A percentile compares a stretch with the other conserved stretches of the same genome.
These are phyloP conservation scores for Hibiscus tridactylites DNA, from an alignment of 345 rosid genomes.

Conservation along the genomic window DNA sequence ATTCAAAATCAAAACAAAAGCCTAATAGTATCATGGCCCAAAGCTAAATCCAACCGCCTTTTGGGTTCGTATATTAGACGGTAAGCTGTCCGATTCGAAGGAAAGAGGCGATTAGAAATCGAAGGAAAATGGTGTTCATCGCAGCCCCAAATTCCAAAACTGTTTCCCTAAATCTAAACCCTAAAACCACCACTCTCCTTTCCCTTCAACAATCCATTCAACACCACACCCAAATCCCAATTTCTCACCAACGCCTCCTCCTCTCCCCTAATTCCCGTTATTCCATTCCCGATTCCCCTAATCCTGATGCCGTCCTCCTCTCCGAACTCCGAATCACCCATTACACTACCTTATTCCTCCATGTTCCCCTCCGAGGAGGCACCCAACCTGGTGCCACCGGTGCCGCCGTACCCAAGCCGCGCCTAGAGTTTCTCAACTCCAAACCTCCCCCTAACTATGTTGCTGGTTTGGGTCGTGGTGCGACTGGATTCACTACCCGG, in stretches of 20 bases:
- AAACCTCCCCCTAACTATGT: constrained; percentile 83
- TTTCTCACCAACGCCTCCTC: constrained; percentile 30
- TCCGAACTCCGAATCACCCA: constrained; percentile 40
- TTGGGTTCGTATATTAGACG: neutral
- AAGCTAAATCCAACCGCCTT: neutral
- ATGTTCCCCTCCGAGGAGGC: constrained; percentile 52
- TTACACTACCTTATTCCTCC: constrained; percentile 46
- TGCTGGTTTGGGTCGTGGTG: constrained; percentile 96
- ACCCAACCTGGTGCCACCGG: constrained; percentile 20
- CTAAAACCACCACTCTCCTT: constrained; percentile 43
- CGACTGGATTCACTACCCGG: constrained; percentile 93
- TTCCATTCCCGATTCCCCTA: neutral
- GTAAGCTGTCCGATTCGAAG: neutral
- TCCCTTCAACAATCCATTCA: constrained; percentile 41
- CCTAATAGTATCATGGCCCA: neutral
- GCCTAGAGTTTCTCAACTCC: constrained; percentile 76
- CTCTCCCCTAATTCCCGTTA: constrained; percentile 14
- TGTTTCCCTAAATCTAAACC: constrained; percentile 36
- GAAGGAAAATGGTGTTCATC: constrained; percentile 44
- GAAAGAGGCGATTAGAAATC: neutral
- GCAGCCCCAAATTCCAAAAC: constrained; percentile 44
- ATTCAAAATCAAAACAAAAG: neutral
- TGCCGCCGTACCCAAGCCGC: constrained; percentile 54
- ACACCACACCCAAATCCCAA: constrained; percentile 34
- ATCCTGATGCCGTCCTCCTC: constrained; percentile 29